Evolutionary conservation across 163 green algal genomes (phyloP), one percentile per base, ranked within the genome.

Genomic region (Scenedesmus sp.): DNA sequence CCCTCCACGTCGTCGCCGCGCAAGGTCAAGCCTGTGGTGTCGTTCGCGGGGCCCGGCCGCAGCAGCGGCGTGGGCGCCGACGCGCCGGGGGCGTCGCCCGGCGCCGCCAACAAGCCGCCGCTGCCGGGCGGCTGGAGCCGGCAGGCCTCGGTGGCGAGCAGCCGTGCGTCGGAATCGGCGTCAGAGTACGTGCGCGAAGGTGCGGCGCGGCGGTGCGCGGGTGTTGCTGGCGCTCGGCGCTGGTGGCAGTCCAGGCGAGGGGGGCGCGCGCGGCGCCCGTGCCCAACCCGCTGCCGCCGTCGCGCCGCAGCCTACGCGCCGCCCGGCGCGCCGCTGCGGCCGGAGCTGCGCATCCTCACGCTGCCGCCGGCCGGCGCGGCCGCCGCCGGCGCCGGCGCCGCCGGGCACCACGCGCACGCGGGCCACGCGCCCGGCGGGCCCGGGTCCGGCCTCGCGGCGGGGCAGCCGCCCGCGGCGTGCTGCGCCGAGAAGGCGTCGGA

Each of bases 311-410:
- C 39, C 1, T 78, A 74, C 39, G 13, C 29, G 0, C 56, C 48
- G 2, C 63, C 63, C 17, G 66, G 53, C 9, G 10, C 13, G 2
- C 66, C 69, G 24, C 48, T 80, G 3, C 42, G 70, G 2, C 60
- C 63, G 14, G 70, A 87, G 72, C 64, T 87, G 48, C 77, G 82
- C 31, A 84, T 87, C n/a, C 14, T 87, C 26, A 67, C 82, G 10
- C 71, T 77, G 24, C 45, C 39, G 9, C 63, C 33, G 20, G 33
- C 63, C 39, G 24, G 20, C 51, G 10, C n/a, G 10, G 39, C 39
- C 6, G 39, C 39, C 6, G 39, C 39, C 6, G 39, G 7, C 6
- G 63, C 63, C 6, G 39, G 7, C 6, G 39, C 39, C 6, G 39
- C 39, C 42, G n/a, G n/a, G n/a, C 63, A 72, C 42, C 39, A 47